Percentiles rank a stretch among this genome's conserved stretches.
Conservation (phyloP, 2,329 filamentous ascomycete genomes). For the Arthrobotrys entomopaga region DNA sequence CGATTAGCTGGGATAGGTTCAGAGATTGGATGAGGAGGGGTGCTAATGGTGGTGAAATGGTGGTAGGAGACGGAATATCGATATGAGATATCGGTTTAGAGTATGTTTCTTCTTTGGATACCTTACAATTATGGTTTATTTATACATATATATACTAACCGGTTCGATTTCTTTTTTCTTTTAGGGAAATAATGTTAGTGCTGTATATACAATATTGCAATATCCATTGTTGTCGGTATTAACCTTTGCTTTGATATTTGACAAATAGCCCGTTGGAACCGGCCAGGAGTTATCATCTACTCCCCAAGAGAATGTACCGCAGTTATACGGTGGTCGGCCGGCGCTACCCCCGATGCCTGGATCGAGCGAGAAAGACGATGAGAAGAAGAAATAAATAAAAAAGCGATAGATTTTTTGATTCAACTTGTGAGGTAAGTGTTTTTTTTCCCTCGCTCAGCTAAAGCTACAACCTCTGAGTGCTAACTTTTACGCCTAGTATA, state of each 20-base stretch:
- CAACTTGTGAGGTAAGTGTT: too few species aligned
- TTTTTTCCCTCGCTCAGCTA: too few species aligned
- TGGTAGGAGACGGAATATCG: conserved; percentile 51
- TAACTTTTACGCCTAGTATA: background rate
- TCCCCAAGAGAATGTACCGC: conserved; percentile 29
- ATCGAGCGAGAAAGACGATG: conserved; percentile 27
- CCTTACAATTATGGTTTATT: background rate
- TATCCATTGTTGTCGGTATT: background rate
- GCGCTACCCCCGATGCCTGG: conserved; percentile 45
- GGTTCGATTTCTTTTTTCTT: too few species aligned
- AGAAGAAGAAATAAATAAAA: conserved; percentile 34
- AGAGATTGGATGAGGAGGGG: background rate
- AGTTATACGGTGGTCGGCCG: conserved; percentile 46
- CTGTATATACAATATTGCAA: background rate
- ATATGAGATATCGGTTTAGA: conserved; percentile 53
- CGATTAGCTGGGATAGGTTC: background rate
- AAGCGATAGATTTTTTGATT: background rate
- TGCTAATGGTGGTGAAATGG: conserved; percentile 5
- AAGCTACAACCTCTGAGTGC: too few species aligned
- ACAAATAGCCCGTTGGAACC: conserved; percentile 48
- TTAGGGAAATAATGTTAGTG: conserved; percentile 52
- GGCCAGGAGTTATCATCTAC: conserved; percentile 30
- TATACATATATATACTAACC: conserved; percentile 16
- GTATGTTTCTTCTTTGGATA: conserved; percentile 14
- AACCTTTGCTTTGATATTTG: background rate